Base-by-base conservation (phyloP, 75 land plant species). In the Sequoiadendron giganteum region DNA sequence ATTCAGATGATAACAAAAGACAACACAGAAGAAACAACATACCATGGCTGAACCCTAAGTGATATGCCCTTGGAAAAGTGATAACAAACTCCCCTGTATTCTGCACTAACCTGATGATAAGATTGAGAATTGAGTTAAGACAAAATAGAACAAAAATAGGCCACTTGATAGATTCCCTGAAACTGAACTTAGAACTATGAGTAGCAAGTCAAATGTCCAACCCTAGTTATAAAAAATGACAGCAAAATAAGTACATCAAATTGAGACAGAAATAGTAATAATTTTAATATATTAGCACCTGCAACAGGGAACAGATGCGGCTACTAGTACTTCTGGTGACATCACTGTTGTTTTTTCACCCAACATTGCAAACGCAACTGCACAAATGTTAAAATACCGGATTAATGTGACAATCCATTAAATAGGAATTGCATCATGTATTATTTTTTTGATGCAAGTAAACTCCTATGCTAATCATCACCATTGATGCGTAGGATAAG, bases 81-180 rank as follows among this genome's bases (percentile, higher is more conserved):
- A 98, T 95, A 82, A 98, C 97, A 91, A 98, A 98, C 83, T 98
- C 99, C 43, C 99, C 99, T 83, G 99, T 93, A 94, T 98, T 97
- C 86, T 98, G 99, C 86, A 98, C 99, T 83, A 98, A 88, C 91
- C 99, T 98, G 93, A 40, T 87, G 88, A 19, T n/a, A 77, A 87
- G 34, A 56, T 65, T 28, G n/a, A 65, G n/a, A 65, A 65, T 21
- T 65, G 28, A 0, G n/a, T 65, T 25, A 52, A 75, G 39, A 89
- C 79, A 52, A 54, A 48, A 86, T 38, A 80, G 38, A 25, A 65
- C 28, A 65, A 58, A 65, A 65, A 25, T 28, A 65, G 70, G 30
- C n/a, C 28, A 21, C 70, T 65, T 28, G 68, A 61, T 61, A 61
- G 68, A 61, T 61, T 61, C 25, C 68, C n/a, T 3, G 25, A 21